Percentiles rank a stretch among this genome's conserved stretches.
phyloP scores from a whole-genome alignment of 2,329 filamentous ascomycete genomes.

The Xylariaceae sp. region DNA sequence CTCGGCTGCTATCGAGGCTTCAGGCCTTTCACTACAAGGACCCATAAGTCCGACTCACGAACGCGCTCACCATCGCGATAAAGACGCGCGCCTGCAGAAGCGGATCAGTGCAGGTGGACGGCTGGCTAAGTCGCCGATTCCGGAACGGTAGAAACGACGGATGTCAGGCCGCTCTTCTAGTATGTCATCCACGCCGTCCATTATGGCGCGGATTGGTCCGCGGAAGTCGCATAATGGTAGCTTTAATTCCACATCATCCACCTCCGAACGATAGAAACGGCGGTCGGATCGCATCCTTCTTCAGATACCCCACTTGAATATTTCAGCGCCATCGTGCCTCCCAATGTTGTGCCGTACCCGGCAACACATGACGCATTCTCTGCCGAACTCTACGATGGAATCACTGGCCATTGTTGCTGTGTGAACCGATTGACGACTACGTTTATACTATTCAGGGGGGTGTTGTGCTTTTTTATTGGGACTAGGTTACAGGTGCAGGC shows the following conservation, averaged over 20 bases:
- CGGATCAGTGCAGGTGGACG: conserved; percentile 71
- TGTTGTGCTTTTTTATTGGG: conserved; percentile 11
- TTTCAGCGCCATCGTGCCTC: conserved; percentile 26
- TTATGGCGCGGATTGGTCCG: conserved; percentile 20
- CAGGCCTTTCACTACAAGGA: conserved; percentile 48
- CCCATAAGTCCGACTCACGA: conserved; percentile 35
- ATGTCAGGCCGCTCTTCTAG: conserved; percentile 27
- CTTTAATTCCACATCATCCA: conserved; percentile 27
- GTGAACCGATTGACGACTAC: conserved; percentile 13
- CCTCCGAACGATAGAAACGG: conserved; percentile 34
- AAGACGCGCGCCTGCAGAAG: conserved; percentile 66
- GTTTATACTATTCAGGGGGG: conserved; percentile 10
- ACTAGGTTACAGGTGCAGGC: conserved; percentile 11
- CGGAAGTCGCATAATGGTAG: conserved; percentile 23
- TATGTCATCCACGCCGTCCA: conserved; percentile 19
- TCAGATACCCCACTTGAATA: conserved; percentile 28
- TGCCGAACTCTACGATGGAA: conserved; percentile 20
- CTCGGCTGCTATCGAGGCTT: conserved; percentile 38
- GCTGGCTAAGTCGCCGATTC: conserved; percentile 60
- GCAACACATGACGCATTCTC: conserved; percentile 15
- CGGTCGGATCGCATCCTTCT: conserved; percentile 30
- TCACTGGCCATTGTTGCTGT: conserved; percentile 7
- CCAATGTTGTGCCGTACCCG: conserved; percentile 22
- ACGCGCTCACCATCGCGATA: conserved; percentile 55
- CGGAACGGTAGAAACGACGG: conserved; percentile 42